Evolutionary conservation across 1,284 basidiomycete species (phyloP), one percentile per base, ranked within the genome.

Genomic region (Neotropicomus parvogracilis): DNA sequence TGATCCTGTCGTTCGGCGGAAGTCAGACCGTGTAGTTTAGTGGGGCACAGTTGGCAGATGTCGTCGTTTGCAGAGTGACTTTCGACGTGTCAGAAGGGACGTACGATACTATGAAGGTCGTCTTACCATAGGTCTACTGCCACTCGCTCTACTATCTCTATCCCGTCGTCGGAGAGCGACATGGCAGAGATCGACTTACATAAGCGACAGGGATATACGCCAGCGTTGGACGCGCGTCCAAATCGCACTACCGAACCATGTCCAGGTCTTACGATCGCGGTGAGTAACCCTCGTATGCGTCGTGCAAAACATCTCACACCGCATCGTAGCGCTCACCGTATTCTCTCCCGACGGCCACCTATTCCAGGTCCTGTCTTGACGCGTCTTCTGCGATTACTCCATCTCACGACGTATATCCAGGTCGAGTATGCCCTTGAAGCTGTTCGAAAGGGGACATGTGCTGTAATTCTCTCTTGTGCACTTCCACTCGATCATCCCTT

Each of bases 381-480:
- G 61, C 59, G 53, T 57, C 56, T 48, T 52, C 33, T 36, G 19
- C 37, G 42, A 48, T 44, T 36, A 42, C 28, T 38, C 48, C 42
- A 50, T 56, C 50, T 59, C 51, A 61, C 51, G 50, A 55, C 44
- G 56, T 44, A 49, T 52, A 40, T 60, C 47, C 68, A 97, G 90
- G 97, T 99, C 59, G 97, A 99, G 73, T 99, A 99, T 70, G 97
- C 97, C 6, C 75, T 89, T 19, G 97, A 99, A 70, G 97, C 97
- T 43, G 97, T 99, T 40, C 78, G 91, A 60, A 94, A 95, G 69
- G 97, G 97, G 42, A 99, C 97, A 13, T 98, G 95, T 68, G 95
- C 95, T 45, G 95, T 97, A 65, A 60, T 65, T 80, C 14, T 37
- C 7, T 40, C 7, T 17, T 16, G n/a, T 6, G 24, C 21, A 21